Evolutionary conservation across 805 yeast species (phyloP).

Genomic region (Tetrapisispora pingtungensis): DNA sequence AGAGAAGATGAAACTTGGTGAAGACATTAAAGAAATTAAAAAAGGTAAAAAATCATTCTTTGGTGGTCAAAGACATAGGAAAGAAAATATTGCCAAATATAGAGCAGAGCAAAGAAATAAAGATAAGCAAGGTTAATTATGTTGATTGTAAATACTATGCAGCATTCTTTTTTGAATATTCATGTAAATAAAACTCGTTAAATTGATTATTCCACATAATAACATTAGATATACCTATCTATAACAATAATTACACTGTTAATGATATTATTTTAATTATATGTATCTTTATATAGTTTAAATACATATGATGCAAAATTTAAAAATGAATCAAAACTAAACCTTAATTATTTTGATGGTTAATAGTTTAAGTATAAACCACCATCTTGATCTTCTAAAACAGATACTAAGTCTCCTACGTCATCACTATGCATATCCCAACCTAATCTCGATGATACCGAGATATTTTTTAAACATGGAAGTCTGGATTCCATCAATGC

Average conservation of each 20-base stretch:
- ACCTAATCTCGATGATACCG: conserved; percentile 68
- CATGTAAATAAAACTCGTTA: neutral
- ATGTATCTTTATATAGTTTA: neutral
- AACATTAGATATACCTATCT: no score
- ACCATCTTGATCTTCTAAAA: conserved; percentile 66
- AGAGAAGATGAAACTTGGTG: conserved; percentile 52
- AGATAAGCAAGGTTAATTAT: neutral
- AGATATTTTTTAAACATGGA: conserved; percentile 53
- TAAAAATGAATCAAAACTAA: neutral
- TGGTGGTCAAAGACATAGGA: conserved; percentile 83
- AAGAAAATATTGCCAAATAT: conserved; percentile 52
- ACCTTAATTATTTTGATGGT: neutral
- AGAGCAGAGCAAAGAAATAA: conserved; percentile 15
- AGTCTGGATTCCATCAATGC: conserved; percentile 73
- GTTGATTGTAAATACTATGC: neutral
- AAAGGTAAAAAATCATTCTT: conserved; percentile 60
- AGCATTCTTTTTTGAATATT: neutral
- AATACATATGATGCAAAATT: neutral
- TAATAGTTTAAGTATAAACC: conserved; percentile 50
- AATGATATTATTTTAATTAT: no score
- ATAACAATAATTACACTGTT: no score
- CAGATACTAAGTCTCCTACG: conserved; percentile 53
- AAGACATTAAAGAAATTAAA: conserved; percentile 45
- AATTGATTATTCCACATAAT: no score
- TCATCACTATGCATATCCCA: conserved; percentile 67